Evolutionary conservation across 2,329 filamentous ascomycete genomes (phyloP).

Genomic region (Fusarium citri): DNA sequence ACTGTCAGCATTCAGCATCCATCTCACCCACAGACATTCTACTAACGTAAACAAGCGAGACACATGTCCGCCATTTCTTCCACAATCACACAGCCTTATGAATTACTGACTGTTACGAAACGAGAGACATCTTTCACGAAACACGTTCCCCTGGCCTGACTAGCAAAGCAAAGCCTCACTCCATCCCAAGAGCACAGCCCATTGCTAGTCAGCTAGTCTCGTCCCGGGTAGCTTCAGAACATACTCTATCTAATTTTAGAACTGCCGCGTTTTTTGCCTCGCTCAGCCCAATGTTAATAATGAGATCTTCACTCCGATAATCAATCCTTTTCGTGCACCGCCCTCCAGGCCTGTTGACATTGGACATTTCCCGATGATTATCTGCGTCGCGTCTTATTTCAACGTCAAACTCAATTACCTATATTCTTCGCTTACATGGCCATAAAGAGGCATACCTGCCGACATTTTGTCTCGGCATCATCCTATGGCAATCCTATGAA

Average conservation of each 20-base stretch:
- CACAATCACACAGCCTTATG: conserved; percentile 11
- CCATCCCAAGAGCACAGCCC: conserved; percentile 36
- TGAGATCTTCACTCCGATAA: background rate
- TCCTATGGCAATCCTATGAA: background rate
- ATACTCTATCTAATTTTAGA: conserved; percentile 44
- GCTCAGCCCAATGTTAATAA: conserved; percentile 36
- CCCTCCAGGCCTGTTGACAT: conserved; percentile 1
- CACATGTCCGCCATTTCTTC: background rate
- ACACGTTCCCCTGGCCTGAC: background rate
- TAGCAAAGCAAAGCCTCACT: conserved; percentile 28
- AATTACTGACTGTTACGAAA: background rate
- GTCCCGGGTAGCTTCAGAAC: conserved; percentile 25
- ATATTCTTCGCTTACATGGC: background rate
- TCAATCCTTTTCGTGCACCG: background rate
- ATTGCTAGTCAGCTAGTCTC: conserved; percentile 28
- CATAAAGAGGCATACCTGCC: background rate
- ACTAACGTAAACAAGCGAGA: background rate
- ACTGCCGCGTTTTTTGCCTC: conserved; percentile 34
- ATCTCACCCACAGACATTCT: background rate
- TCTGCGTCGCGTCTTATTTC: background rate
- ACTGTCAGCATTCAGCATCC: conserved; percentile 28
- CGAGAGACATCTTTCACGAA: conserved; percentile 8
- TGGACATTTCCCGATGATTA: background rate
- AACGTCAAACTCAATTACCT: background rate
- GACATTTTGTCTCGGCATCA: background rate